These are phyloP conservation scores for Yamadazyma tumulicola DNA, from an alignment of 805 yeast species.

Conservation along the genomic window DNA sequence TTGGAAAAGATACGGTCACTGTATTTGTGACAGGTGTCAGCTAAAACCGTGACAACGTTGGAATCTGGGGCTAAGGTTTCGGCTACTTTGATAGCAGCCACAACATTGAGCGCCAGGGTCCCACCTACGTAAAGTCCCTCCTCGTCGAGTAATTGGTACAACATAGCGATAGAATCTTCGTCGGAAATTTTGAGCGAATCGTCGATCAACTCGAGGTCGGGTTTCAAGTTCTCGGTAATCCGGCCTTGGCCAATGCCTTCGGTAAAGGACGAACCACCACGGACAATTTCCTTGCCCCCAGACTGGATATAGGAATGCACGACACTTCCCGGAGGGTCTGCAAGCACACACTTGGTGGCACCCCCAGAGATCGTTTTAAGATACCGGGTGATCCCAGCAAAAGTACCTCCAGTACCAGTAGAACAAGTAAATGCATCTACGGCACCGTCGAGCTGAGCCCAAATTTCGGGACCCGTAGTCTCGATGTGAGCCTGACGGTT, in stretches of 20 bases:
- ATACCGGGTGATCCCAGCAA: slow-evolving; percentile 80
- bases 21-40: slow-evolving; percentile 89
- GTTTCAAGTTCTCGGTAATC: slow-evolving; percentile 75
- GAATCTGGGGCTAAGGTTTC: slow-evolving; percentile 68
- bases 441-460: slow-evolving; percentile 76
- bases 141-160: slow-evolving; percentile 77
- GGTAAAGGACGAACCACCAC: slow-evolving; percentile 83
- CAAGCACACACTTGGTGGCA: slow-evolving; percentile 54
- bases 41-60: slow-evolving; percentile 83
- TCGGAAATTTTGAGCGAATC: slow-evolving; percentile 80
- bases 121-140: slow-evolving; percentile 92
- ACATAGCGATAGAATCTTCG: slow-evolving; percentile 76
- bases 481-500: slow-evolving; percentile 86
- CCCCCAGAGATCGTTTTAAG: slow-evolving; percentile 68
- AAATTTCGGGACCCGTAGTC: slow-evolving; percentile 90
- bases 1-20: slow-evolving; percentile 76
- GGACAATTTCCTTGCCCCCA: slow-evolving; percentile 62
- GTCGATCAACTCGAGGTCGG: slow-evolving; percentile 70
- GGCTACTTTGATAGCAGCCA: slow-evolving; percentile 81
- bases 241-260: slow-evolving; percentile 98
- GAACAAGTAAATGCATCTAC: slow-evolving; percentile 86
- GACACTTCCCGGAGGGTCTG: slow-evolving; percentile 94
- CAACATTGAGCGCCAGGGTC: slow-evolving; percentile 86
- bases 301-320: slow-evolving; percentile 74
- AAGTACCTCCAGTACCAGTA: slow-evolving; percentile 92